phyloP scores from a whole-genome alignment of 129 eudicot species.

The Lactuca saligna region DNA sequence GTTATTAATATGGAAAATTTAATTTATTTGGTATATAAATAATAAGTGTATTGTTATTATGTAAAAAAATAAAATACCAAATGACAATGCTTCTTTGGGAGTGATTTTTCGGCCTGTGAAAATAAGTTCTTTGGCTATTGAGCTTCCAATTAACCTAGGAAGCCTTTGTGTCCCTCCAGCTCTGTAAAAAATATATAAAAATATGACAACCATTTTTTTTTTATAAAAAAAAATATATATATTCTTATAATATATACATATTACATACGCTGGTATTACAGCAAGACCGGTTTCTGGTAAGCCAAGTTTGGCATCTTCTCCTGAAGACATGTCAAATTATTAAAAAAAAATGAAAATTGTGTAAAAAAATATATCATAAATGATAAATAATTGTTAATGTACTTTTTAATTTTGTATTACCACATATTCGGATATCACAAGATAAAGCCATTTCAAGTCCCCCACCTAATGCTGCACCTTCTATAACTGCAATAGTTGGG shows the following conservation, averaged over 20 bases:
- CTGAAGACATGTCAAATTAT: conserved; percentile 34
- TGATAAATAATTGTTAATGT: background rate
- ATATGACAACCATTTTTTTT: conserved; percentile 10
- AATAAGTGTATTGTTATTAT: too few species aligned
- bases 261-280: conserved; percentile 89
- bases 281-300: conserved; percentile 98
- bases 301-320: conserved; percentile 81
- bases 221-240: background rate
- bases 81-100: conserved; percentile 70
- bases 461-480: conserved; percentile 99
- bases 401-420: conserved; percentile 40
- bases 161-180: conserved; percentile 97
- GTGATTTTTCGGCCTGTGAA: conserved; percentile 79
- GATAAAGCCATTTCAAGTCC: conserved; percentile 97
- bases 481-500: conserved; percentile 95
- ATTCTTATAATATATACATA: background rate
- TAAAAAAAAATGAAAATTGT: conserved; percentile 12
- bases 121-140: conserved; percentile 90
- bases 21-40: too few species aligned
- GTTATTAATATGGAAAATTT: too few species aligned
- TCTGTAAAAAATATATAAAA: conserved; percentile 46
- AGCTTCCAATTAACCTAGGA: conserved; percentile 92
- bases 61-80: conserved; percentile 44
- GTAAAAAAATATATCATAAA: background rate
- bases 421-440: conserved; percentile 97